Evolutionary conservation across 768 basidiomycete genomes (phyloP), one percentile per base, ranked within the genome.

Genomic region (Suillus discolor): DNA sequence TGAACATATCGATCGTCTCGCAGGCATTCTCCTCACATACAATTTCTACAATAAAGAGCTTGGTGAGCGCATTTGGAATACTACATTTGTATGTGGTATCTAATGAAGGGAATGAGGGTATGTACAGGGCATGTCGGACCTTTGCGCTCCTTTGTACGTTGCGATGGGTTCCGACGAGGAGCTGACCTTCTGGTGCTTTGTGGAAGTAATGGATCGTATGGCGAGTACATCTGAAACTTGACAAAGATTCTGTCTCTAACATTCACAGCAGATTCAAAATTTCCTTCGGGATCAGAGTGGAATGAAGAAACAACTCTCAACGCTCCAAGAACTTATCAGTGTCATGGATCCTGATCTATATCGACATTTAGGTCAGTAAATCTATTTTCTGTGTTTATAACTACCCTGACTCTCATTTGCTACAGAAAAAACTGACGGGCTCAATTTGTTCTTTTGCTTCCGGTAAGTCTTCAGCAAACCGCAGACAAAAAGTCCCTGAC

Each of bases 361-460:
- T 75, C 87, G 90, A 51, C 96, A 99, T 78, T 78, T 98, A 62
- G 92, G 93, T 93, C 70, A 36, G 16, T 38, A 2, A 44, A 15
- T 9, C 34, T 6, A 13, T 53, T 55, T 15, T 57, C 28, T 36
- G 2, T 42, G 6, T 12, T 25, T 42, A 49, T 38, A 25, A 55
- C 20, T 57, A 45, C 31, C 6, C 67, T 64, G 66, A 49, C 25
- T 4, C 41, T 34, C 15, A 31, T 51, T 18, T 28, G 16, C 16
- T 66, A 83, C 83, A 94, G 88, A 99, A 85, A 88, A 92, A 73
- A 85, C 89, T 1, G 96, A 96, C 67, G 90, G 87, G 2, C 82
- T 99, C 67, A 98, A 99, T 77, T 77, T 99, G 36, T 99, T 99
- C 83, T 98, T 98, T 83, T 98, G 96, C 77, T 99, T 98, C 87